A percentile compares a stretch with the other conserved stretches of the same genome.
Conservation (phyloP, 2,329 filamentous ascomycete species). For the Hypoxylon sp. region DNA sequence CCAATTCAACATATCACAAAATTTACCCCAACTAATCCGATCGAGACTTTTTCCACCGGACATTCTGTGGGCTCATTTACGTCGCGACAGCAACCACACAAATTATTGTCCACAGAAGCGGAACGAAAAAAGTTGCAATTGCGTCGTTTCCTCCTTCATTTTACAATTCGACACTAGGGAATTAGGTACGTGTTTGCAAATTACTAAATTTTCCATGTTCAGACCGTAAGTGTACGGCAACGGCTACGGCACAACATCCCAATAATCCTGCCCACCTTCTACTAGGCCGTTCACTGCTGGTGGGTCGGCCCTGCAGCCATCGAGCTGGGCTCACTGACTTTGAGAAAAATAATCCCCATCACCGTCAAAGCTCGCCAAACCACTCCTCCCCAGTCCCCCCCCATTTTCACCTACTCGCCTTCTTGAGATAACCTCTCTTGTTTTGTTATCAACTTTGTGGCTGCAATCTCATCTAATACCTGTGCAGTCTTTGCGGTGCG, state of each 20-base stretch:
- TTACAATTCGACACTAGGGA: constrained; percentile 17
- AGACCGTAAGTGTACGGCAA: constrained; percentile 7
- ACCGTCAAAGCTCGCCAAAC: constrained; percentile 35
- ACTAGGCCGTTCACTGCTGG: constrained; percentile 23
- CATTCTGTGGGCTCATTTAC: constrained; percentile 38
- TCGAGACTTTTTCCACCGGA: constrained; percentile 37
- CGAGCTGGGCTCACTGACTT: constrained; percentile 26
- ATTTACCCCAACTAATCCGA: constrained; percentile 56
- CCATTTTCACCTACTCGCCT: constrained; percentile 19
- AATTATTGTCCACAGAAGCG: constrained; percentile 20
- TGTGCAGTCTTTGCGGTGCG: constrained; percentile 29
- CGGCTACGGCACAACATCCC: constrained; percentile 12
- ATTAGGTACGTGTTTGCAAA: constrained; percentile 25
- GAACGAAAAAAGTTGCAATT: constrained; percentile 19
- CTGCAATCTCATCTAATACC: constrained; percentile 34
- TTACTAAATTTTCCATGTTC: constrained; percentile 8
- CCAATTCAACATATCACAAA: constrained; percentile 49
- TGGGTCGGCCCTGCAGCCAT: constrained; percentile 30
- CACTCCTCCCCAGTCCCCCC: constrained; percentile 20
- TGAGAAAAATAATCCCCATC: constrained; percentile 44
- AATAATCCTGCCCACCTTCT: constrained; percentile 34
- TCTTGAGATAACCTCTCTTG: constrained; percentile 23
- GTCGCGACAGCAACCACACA: constrained; percentile 39
- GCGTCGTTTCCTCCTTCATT: constrained; percentile 5
- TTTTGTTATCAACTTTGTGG: constrained; percentile 21